Conservation (phyloP, 2,329 filamentous ascomycete species). For the Helicocarpus griseus region DNA sequence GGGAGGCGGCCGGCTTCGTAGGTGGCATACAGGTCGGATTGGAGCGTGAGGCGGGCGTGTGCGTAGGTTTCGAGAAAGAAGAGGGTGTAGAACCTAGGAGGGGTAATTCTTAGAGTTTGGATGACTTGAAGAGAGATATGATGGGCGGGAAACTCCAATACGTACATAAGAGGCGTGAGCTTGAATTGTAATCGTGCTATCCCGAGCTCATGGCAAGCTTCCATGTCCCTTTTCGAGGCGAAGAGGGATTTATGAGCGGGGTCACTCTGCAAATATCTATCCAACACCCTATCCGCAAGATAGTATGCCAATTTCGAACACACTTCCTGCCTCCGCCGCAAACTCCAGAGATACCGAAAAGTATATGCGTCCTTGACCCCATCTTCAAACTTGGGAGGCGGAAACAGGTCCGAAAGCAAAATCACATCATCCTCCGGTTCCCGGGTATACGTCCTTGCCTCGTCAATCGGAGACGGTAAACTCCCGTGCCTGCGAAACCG, state of each 20-base stretch:
- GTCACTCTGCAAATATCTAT: conserved; percentile 27
- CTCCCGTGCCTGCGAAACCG: conserved; percentile 33
- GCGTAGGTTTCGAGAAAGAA: conserved; percentile 34
- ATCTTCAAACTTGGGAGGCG: conserved; percentile 26
- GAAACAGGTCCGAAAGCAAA: conserved; percentile 34
- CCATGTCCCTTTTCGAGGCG: conserved; percentile 24
- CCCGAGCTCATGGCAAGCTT: conserved; percentile 25
- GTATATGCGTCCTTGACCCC: conserved; percentile 28
- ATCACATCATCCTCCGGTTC: conserved; percentile 35
- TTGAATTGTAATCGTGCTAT: conserved; percentile 28
- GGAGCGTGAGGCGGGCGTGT: conserved; percentile 27
- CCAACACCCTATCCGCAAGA: conserved; percentile 32
- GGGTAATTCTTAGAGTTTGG: neutral
- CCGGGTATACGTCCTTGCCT: conserved; percentile 28
- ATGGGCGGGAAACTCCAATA: no score
- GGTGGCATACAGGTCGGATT: conserved; percentile 27
- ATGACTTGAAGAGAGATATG: no score
- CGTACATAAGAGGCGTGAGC: conserved; percentile 33
- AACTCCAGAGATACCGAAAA: conserved; percentile 30
- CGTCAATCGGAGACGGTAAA: conserved; percentile 29
- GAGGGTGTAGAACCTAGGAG: conserved; percentile 29
- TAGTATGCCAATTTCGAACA: conserved; percentile 32
- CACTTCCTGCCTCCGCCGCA: conserved; percentile 28
- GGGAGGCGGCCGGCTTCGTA: conserved; percentile 29
- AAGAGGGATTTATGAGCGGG: conserved; percentile 23